Base-by-base conservation (phyloP, 805 yeast genomes). In the Danielozyma ontarioensis region DNA sequence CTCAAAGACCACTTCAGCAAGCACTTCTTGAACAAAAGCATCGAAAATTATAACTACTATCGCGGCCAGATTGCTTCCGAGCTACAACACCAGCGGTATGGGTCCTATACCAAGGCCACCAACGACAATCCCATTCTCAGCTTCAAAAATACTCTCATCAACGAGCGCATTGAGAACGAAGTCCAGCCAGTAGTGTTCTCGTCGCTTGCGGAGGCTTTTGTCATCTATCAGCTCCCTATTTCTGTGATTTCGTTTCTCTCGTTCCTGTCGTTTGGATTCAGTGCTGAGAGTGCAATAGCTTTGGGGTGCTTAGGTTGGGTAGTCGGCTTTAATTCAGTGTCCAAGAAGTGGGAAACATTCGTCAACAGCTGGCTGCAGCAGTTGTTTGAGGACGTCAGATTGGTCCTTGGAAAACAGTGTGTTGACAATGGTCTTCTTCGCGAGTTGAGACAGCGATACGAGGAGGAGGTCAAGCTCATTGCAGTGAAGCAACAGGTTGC, bases 291-390 rank as follows among this genome's bases (percentile, higher is more conserved):
- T 12, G 56, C 64, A 0, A 32, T 51, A 24, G 68, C 71, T 0
- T 40, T 66, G 4, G 56, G 50, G 4, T 39, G 48, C 4, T 44
- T 66, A n/a, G 72, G 72, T 1, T 54, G 62, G 57, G 59, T 57
- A 5, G 38, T 61, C 31, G 72, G 72, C 10, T 63, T 66, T 44
- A 65, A 65, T 35, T 53, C 60, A 25, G 69, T 66, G 3, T 54
- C 68, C 4, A 57, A 55, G 23, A 39, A 31, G 4, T 66, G 72
- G 72, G 56, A 51, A 18, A 28, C 28, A 1, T 56, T 61, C 34
- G 48, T 54, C 5, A 37, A 35, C 2, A 12, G 34, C 3, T 66
- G 71, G 71, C 33, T 51, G 14, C 30, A 39, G 10, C 30, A 37
- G 2, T 39, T 66, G 12, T 60, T 46, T 37, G 72, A 66, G 34